Evolutionary conservation across 2,329 filamentous ascomycete genomes (phyloP).

Genomic region (Tolypocladium guangdongense): DNA sequence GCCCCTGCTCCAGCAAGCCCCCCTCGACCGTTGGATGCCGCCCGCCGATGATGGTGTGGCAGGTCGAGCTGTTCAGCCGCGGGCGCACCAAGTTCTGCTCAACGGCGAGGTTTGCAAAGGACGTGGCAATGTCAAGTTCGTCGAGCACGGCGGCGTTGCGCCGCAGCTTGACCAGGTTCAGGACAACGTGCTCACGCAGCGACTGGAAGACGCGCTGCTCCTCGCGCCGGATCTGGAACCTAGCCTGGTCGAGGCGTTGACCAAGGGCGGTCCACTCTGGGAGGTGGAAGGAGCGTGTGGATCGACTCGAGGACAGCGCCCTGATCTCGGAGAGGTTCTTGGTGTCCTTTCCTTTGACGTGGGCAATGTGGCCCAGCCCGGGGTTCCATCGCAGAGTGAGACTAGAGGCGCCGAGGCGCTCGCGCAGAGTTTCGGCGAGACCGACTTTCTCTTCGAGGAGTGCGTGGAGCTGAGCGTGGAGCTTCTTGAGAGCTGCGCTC

Average conservation of each 20-base stretch:
- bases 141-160: conserved; percentile 87
- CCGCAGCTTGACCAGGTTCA: conserved; percentile 74
- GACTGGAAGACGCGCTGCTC: conserved; percentile 70
- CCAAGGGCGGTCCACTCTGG: conserved; percentile 78
- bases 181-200: conserved; percentile 65
- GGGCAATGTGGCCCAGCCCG: conserved; percentile 78
- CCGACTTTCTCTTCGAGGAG: conserved; percentile 48
- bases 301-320: conserved; percentile 65
- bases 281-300: conserved; percentile 74
- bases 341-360: conserved; percentile 74
- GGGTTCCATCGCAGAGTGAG: conserved; percentile 80
- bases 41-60: conserved; percentile 72
- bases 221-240: conserved; percentile 68
- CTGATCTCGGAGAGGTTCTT: conserved; percentile 20
- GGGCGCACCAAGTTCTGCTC: conserved; percentile 69
- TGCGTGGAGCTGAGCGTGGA: conserved; percentile 57
- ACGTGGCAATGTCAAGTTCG: conserved; percentile 82
- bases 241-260: conserved; percentile 64
- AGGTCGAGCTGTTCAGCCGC: conserved; percentile 50
- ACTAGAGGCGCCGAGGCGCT: conserved; percentile 48
- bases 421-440: conserved; percentile 51
- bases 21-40: conserved; percentile 88
- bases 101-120: conserved; percentile 68
- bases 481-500: conserved; percentile 49
- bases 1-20: conserved; percentile 67